Base-by-base conservation (phyloP, 2,329 filamentous ascomycete species). In the Colletotrichum eremochloae region DNA sequence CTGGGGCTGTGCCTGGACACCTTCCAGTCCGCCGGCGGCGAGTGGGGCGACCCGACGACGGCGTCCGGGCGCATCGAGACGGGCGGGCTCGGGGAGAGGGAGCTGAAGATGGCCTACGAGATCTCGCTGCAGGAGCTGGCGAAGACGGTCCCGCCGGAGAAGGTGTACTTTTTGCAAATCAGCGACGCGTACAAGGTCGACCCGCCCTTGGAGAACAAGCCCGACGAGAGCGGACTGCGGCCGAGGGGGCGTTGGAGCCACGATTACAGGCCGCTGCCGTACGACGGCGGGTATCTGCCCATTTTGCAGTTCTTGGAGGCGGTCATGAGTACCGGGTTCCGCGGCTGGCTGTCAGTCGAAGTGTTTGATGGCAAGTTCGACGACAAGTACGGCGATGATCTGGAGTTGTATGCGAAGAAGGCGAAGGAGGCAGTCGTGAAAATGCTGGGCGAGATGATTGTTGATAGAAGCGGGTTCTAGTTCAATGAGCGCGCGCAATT, bases 1-100 rank as follows among this genome's bases (percentile, higher is more conserved):
- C 84, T 94, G 14, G 93, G 93, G 0, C 82, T 95, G 0, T 95
- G 93, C 75, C 86, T 96, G 1, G 93, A 96, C 76, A 95, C 92
- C 0, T 95, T 95, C 81, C 92, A 95, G 78, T 91, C 88, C 2
- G 91, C 89, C 0, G 93, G 92, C 0, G 88, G 90, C 1, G 92
- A 95, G 78, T 95, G 89, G 87, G 93, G 85, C 0, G 92, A 95
- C 75, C 93, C 93, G 0, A 91, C 88, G 0, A 93, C 91, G 0
- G 66, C 79, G 1, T 90, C 88, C 0, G 92, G 93, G 0, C 76
- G 90, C 2, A 80, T 91, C 0, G 88, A 91, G 69, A 81, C 83
- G 20, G 78, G 83, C 0, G 80, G 81, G 0, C 44, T 78, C 0
- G 75, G 76, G 1, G 77, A 80, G 15, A 81, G 85, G 3, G 83